Evolutionary conservation across 345 rosid species (phyloP).

Genomic region (Trapa incisa): DNA sequence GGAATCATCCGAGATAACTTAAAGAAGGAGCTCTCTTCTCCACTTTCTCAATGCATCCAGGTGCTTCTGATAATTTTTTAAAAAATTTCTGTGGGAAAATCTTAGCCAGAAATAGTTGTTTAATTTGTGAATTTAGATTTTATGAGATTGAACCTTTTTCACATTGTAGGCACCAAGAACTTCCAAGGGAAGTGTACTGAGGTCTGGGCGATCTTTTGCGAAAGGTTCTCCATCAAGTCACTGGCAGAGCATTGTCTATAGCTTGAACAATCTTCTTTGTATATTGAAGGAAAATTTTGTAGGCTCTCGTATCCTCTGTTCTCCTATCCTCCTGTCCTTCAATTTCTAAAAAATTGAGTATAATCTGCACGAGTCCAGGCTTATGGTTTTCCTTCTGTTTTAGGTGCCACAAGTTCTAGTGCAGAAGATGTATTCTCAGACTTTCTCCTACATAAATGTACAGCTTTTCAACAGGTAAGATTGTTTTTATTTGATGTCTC

Average conservation of each 20-base stretch:
- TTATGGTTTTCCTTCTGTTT: slow-evolving; percentile 5
- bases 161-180: slow-evolving; percentile 74
- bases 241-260: slow-evolving; percentile 95
- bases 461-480: slow-evolving; percentile 84
- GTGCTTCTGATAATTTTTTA: slow-evolving; percentile 15
- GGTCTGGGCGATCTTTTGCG: slow-evolving; percentile 74
- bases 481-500: slow-evolving; percentile 4
- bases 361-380: too few relatives aligned
- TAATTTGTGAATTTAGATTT: not conserved
- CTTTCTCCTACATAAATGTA: slow-evolving; percentile 90
- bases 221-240: slow-evolving; percentile 79
- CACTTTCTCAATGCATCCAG: slow-evolving; percentile 85
- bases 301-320: slow-evolving; percentile 14
- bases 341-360: too few relatives aligned
- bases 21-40: slow-evolving; percentile 77
- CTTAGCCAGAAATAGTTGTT: not conserved
- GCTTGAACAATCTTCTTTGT: slow-evolving; percentile 69
- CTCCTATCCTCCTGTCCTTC: not conserved
- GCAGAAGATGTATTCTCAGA: slow-evolving; percentile 88
- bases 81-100: too few relatives aligned
- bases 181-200: slow-evolving; percentile 68
- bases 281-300: slow-evolving; percentile 84
- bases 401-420: slow-evolving; percentile 94
- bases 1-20: slow-evolving; percentile 95
- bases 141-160: not conserved